A percentile compares a stretch with the other conserved stretches of the same genome.
Conservation (phyloP, 2,329 filamentous ascomycete genomes). For the Nemania sp. region DNA sequence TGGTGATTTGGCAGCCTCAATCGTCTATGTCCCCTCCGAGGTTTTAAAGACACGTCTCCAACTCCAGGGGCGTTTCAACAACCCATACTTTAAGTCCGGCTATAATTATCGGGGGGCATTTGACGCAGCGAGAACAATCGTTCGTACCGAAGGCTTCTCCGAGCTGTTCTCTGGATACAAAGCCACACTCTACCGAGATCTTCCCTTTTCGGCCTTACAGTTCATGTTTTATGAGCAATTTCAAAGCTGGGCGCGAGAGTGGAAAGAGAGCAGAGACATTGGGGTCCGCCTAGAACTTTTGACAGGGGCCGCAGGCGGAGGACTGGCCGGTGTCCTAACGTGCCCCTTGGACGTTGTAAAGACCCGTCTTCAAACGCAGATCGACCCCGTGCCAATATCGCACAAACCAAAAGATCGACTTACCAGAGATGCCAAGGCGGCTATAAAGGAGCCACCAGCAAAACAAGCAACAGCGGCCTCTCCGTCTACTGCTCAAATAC, state of each 20-base stretch:
- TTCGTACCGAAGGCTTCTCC: constrained; percentile 76
- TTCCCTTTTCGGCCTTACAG: constrained; percentile 94
- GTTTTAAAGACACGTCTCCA: constrained; percentile 97
- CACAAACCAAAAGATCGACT: constrained; percentile 35
- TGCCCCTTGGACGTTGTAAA: constrained; percentile 98
- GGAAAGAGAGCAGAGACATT: constrained; percentile 80
- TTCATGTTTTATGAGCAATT: constrained; percentile 99
- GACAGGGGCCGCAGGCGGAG: constrained; percentile 87
- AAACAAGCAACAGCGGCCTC: constrained; percentile 39
- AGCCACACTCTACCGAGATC: constrained; percentile 89
- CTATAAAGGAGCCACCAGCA: constrained; percentile 29
- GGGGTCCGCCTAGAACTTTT: constrained; percentile 83
- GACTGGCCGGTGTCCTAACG: constrained; percentile 90
- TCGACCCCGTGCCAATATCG: constrained; percentile 50
- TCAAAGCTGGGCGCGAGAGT: constrained; percentile 77
- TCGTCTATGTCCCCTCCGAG: constrained; percentile 95
- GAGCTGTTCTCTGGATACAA: constrained; percentile 98
- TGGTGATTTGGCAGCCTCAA: constrained; percentile 87
- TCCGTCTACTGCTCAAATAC: constrained; percentile 57
- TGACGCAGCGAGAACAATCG: constrained; percentile 85
- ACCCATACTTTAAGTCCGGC: constrained; percentile 88
- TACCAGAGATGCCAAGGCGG: constrained; percentile 33
- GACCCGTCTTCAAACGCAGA: constrained; percentile 92
- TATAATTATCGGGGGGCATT: constrained; percentile 92
- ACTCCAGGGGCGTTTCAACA: constrained; percentile 92